Percentiles rank a stretch among this genome's conserved stretches.
Evolutionary conservation across 495 filamentous ascomycete genomes (phyloP).

Genomic region (Aspergillus campestris): DNA sequence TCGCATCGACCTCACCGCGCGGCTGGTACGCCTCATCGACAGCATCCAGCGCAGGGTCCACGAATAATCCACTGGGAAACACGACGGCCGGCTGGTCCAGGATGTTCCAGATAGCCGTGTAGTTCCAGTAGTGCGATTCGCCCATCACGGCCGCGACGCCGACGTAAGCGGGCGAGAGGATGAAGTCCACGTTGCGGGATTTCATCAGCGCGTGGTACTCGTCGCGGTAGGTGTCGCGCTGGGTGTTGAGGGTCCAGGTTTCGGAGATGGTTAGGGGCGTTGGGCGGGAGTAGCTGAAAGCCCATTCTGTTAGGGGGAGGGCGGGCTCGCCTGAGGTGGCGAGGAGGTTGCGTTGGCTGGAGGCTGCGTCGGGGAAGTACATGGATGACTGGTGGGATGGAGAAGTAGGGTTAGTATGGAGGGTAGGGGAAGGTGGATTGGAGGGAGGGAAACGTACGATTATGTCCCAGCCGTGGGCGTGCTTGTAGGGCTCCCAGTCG

Average conservation of each 20-base stretch:
- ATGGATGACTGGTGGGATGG: conserved; percentile 30
- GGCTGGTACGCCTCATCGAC: conserved; percentile 23
- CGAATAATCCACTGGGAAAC: conserved; percentile 44
- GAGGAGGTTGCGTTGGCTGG: conserved; percentile 35
- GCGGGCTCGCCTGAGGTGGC: conserved; percentile 45
- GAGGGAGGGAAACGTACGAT: conserved; percentile 26
- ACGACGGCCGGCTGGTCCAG: conserved; percentile 56
- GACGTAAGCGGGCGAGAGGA: conserved; percentile 56
- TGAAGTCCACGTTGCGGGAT: conserved; percentile 54
- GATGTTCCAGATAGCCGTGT: conserved; percentile 67
- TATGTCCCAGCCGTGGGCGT: conserved; percentile 51
- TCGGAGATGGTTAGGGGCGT: conserved; percentile 33
- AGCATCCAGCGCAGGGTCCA: conserved; percentile 31
- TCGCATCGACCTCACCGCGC: conserved; percentile 24
- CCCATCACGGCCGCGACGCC: conserved; percentile 52
- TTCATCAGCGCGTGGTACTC: conserved; percentile 56
- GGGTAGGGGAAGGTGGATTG: background rate
- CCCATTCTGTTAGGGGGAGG: conserved; percentile 49
- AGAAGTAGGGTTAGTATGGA: background rate
- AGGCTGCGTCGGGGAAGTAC: conserved; percentile 49
- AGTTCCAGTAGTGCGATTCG: conserved; percentile 59
- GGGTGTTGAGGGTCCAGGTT: conserved; percentile 33
- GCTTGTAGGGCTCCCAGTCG: conserved; percentile 58
- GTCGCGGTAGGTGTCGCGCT: conserved; percentile 49
- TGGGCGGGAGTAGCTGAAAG: conserved; percentile 44